Evolutionary conservation across 805 yeast species (phyloP).

Genomic region (Saturnispora sekii): DNA sequence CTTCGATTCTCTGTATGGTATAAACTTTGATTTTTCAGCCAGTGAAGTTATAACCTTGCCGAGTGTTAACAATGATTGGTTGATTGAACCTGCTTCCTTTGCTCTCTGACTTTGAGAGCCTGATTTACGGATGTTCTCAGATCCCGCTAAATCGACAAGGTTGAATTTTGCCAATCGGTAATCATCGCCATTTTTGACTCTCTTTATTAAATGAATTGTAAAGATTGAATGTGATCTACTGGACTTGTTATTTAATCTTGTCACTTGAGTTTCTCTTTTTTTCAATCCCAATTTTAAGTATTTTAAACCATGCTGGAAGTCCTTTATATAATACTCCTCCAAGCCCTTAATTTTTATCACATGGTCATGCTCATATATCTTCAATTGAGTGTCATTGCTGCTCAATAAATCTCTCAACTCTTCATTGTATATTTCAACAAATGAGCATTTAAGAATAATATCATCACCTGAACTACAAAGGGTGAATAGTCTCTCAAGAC

Average conservation of each 20-base stretch:
- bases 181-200: slow-evolving; percentile 19
- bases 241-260: slow-evolving; percentile 64
- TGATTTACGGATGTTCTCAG: slow-evolving; percentile 78
- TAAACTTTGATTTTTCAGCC: slow-evolving; percentile 56
- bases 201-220: slow-evolving; percentile 49
- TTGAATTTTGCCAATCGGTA: slow-evolving; percentile 29
- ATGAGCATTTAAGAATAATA: slow-evolving; percentile 39
- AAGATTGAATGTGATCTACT: slow-evolving; percentile 74
- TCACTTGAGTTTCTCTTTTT: slow-evolving; percentile 57
- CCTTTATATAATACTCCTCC: slow-evolving; percentile 48
- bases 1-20: slow-evolving; percentile 73
- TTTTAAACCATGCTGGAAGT: slow-evolving; percentile 46
- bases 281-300: slow-evolving; percentile 48
- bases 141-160: slow-evolving; percentile 90
- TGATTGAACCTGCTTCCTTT: slow-evolving; percentile 88
- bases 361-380: slow-evolving; percentile 29
- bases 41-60: slow-evolving; percentile 81
- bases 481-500: slow-evolving; percentile 33
- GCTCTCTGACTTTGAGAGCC: slow-evolving; percentile 86
- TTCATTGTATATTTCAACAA: slow-evolving; percentile 43
- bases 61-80: slow-evolving; percentile 75
- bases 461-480: slow-evolving; percentile 26
- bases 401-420: slow-evolving; percentile 35
- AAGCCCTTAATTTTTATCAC: slow-evolving; percentile 51
- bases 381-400: slow-evolving; percentile 26